Evolutionary conservation across 805 yeast species (phyloP).

Genomic region (Metschnikowia rubicola): DNA sequence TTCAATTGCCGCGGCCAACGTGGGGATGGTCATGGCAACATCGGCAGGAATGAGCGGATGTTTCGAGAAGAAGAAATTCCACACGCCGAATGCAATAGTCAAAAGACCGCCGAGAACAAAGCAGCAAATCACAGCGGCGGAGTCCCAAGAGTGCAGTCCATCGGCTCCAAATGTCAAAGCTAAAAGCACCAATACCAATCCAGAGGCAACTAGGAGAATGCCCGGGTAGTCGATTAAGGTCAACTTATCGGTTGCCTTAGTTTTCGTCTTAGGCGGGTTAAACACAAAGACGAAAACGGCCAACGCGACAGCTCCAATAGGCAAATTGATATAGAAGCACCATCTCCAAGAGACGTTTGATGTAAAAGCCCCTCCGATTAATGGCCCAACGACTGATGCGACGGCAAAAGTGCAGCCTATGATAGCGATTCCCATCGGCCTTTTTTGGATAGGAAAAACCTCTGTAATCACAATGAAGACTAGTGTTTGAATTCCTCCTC

Average conservation of each 20-base stretch:
- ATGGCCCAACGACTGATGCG: conserved; percentile 25
- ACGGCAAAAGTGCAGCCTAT: conserved; percentile 20
- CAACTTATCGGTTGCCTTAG: conserved; percentile 14
- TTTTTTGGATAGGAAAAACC: conserved; percentile 27
- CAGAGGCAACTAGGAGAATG: conserved; percentile 18
- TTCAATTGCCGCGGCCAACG: conserved; percentile 15
- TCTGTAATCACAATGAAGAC: conserved; percentile 30
- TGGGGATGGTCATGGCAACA: conserved; percentile 13
- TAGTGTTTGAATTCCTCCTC: conserved; percentile 32
- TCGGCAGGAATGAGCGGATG: conserved; percentile 20
- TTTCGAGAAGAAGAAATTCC: conserved; percentile 19
- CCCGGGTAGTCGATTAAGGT: conserved; percentile 21
- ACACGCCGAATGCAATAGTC: conserved; percentile 15
- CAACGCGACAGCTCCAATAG: conserved; percentile 23
- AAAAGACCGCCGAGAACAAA: conserved; percentile 22
- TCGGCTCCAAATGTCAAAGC: conserved; percentile 25
- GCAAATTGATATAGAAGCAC: conserved; percentile 27
- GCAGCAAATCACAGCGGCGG: conserved; percentile 23
- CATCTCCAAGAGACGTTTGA: conserved; percentile 26
- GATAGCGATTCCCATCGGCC: conserved; percentile 23
- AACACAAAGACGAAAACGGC: conserved; percentile 17
- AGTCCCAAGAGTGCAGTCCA: conserved; percentile 19
- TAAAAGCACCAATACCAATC: conserved; percentile 22
- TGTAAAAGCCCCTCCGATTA: conserved; percentile 27
- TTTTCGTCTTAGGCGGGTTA: conserved; percentile 20